phyloP scores from a whole-genome alignment of 2,329 filamentous ascomycete genomes.

The Hymenotorrendiella dingleyae region DNA sequence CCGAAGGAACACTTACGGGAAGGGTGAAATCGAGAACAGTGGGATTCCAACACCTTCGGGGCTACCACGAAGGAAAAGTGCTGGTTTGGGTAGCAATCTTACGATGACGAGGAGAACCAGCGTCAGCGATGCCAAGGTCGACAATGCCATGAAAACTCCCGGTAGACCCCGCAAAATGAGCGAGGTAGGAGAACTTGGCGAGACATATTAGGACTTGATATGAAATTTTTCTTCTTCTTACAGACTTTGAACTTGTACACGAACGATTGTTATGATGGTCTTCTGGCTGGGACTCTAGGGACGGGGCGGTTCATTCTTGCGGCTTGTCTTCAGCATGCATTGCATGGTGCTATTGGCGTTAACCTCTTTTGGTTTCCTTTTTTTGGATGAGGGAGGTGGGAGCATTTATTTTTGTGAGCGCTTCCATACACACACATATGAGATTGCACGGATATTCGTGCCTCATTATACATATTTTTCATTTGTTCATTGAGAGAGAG shows the following conservation, averaged over 20 bases:
- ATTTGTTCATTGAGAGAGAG: no score
- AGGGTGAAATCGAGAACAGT: constrained; percentile 35
- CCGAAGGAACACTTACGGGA: constrained; percentile 38
- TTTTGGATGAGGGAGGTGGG: no score
- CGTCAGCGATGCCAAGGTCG: constrained; percentile 22
- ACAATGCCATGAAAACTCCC: constrained; percentile 24
- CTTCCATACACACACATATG: no score
- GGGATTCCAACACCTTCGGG: constrained; percentile 42
- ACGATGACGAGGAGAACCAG: constrained; percentile 22
- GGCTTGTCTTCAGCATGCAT: constrained; percentile 13
- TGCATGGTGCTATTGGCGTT: constrained; percentile 1
- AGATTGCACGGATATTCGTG: no score
- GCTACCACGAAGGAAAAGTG: constrained; percentile 46
- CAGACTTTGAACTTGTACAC: constrained; percentile 12
- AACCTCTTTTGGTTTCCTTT: not conserved
- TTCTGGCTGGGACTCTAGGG: constrained; percentile 7
- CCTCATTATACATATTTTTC: no score
- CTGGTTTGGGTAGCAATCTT: no score
- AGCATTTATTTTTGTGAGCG: no score
- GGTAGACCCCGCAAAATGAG: constrained; percentile 40
- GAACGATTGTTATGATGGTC: constrained; percentile 14
- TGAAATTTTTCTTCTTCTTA: not conserved
- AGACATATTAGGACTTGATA: constrained; percentile 44
- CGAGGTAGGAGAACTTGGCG: constrained; percentile 49
- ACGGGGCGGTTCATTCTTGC: not conserved